Evolutionary conservation across 306 rosid genomes (phyloP).

Genomic region (Castanea sativa): DNA sequence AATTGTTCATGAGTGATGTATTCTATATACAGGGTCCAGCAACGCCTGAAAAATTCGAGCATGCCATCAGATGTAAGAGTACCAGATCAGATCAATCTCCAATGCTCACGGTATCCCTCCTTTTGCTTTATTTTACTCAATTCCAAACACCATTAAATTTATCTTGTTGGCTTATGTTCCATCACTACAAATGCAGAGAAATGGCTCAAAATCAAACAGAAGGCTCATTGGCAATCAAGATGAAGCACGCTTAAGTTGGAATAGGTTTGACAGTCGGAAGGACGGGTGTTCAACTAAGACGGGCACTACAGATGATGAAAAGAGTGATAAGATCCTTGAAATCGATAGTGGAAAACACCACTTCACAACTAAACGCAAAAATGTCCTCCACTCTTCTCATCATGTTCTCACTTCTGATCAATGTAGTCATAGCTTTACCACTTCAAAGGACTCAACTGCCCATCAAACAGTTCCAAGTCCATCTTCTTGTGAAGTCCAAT

Average conservation of each 20-base stretch:
- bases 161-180: background rate
- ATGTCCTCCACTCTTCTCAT: conserved; percentile 41
- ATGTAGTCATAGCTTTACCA: conserved; percentile 44
- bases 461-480: conserved; percentile 50
- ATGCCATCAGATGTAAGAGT: conserved; percentile 52
- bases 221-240: conserved; percentile 26
- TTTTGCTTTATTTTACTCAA: background rate
- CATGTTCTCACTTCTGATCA: conserved; percentile 36
- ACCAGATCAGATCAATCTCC: conserved; percentile 51
- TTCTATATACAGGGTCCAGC: conserved; percentile 56
- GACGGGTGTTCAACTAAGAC: conserved; percentile 40
- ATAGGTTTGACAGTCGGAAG: conserved; percentile 11
- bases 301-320: conserved; percentile 39
- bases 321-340: conserved; percentile 42
- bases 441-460: conserved; percentile 52
- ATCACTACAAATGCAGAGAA: conserved; percentile 49
- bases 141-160: background rate
- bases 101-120: conserved; percentile 39
- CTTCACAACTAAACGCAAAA: conserved; percentile 36
- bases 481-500: conserved; percentile 47
- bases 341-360: conserved; percentile 50
- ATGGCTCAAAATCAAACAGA: conserved; percentile 47
- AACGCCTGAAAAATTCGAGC: conserved; percentile 86
- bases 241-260: conserved; percentile 16
- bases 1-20: background rate